Evolutionary conservation across 108 stramenopile genomes (phyloP).

Genomic region (Asterionellopsis glacialis): DNA sequence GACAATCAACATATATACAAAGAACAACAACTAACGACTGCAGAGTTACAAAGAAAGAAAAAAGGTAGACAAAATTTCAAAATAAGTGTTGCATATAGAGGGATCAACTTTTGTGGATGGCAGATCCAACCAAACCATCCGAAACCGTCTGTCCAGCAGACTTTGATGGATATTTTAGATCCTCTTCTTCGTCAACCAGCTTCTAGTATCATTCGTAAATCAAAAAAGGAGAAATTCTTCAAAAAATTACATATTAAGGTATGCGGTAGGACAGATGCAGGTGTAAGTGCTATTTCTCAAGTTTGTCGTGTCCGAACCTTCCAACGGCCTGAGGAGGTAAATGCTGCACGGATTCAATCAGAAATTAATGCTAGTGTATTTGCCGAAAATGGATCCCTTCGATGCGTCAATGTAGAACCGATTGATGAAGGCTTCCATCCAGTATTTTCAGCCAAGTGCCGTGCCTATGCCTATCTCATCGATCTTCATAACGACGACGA

Average conservation of each 20-base stretch:
- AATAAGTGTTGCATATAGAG: constrained; percentile 58
- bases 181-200: constrained; percentile 9
- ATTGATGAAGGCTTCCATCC: constrained; percentile 60
- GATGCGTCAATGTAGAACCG: constrained; percentile 21
- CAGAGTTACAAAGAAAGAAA: too few relatives aligned
- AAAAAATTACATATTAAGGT: constrained; percentile 55
- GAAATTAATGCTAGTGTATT: neutral
- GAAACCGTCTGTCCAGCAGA: constrained; percentile 62
- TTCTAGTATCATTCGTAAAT: neutral
- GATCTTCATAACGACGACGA: constrained; percentile 27
- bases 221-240: neutral
- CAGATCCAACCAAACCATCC: constrained; percentile 52
- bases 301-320: constrained; percentile 62
- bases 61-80: constrained; percentile 30
- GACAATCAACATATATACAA: too few relatives aligned
- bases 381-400: neutral
- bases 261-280: constrained; percentile 74
- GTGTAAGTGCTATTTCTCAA: constrained; percentile 68
- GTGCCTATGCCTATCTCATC: constrained; percentile 69
- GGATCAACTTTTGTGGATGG: constrained; percentile 77
- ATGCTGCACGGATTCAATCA: too few relatives aligned
- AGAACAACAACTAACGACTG: too few relatives aligned
- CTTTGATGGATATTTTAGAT: constrained; percentile 49
- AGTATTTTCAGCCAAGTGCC: constrained; percentile 55
- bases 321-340: neutral